Base-by-base conservation (phyloP, 805 yeast species). In the Pichia ethanolica region DNA sequence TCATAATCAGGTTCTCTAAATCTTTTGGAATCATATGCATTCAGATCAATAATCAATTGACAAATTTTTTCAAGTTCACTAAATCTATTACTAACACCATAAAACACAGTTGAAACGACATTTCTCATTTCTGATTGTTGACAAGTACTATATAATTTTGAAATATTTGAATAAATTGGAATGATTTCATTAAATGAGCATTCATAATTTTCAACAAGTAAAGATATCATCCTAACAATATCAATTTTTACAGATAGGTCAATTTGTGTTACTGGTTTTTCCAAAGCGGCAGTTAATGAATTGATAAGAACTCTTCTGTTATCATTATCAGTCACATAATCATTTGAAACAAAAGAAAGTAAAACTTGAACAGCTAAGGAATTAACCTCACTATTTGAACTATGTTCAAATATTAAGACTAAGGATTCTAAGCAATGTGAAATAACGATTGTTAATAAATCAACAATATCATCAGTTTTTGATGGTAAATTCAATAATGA, bases 1-100 rank as follows among this genome's bases (percentile, higher is more conserved):
- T 82, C 91, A 63, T 83, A 91, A 66, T 93, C 96, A 40, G 85
- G 82, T 54, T 85, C 89, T 34, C 80, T 82, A 49, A 89, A 67
- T 47, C 87, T 73, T 35, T 67, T 77, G 1, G 62, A 60, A 0
- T 89, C 79, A 58, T 72, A 86, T 0, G 96, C 71, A 61, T 93
- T 90, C 52, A 91, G 68, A 37, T 81, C 89, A 2, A 67, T 67
- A 12, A 88, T 61, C n/a, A 89, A 63, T 11, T 48, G 51, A 1
- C 83, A 77, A 30, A 83, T 78, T 7, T 66, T 61, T 14, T 66
- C 57, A 30, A 76, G 69, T 2, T 70, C 72, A 1, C 60, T 57
- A 48, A 78, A 77, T 47, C 74, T 75, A 3, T 59, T 61, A 20
- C 89, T 88, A 46, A 91, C 71, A 25, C 78, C 75, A 2, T 59